Percentiles rank a stretch among this genome's conserved stretches.
phyloP scores from a whole-genome alignment of 73 alveolate genomes.

The Uronychia setigera region DNA sequence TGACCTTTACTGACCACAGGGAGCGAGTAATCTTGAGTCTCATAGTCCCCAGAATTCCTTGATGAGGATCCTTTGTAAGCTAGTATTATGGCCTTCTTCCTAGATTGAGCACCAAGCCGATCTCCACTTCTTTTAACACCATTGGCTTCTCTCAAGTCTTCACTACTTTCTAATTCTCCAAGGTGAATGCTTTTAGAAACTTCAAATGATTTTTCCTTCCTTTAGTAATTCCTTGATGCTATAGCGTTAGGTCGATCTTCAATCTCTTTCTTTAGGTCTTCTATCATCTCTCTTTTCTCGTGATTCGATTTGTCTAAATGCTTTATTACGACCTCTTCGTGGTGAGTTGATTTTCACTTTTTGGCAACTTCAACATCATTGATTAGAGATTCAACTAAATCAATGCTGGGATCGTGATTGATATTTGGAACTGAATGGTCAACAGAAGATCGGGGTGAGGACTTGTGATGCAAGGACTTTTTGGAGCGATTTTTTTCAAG shows the following conservation, averaged over 20 bases:
- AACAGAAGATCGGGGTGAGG: not conserved
- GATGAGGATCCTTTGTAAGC: not conserved
- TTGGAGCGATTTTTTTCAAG: not conserved
- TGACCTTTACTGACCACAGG: not conserved
- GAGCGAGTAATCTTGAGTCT: not conserved
- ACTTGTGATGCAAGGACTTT: not conserved
- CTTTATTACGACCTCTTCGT: not conserved
- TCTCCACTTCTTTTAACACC: not conserved
- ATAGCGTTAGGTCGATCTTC: not conserved
- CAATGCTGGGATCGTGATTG: not conserved
- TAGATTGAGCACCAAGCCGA: too few relatives aligned
- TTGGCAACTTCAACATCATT: not conserved
- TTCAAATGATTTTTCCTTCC: not conserved
- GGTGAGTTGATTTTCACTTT: not conserved
- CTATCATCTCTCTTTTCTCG: not conserved
- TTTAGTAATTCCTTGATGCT: not conserved
- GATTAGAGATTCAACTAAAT: too few relatives aligned
- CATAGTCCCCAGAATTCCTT: not conserved
- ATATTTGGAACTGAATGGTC: not conserved
- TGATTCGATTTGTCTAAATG: not conserved
- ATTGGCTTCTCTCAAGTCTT: not conserved
- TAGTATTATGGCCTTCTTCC: not conserved
- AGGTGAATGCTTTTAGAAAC: not conserved
- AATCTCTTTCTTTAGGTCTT: not conserved
- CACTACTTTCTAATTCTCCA: not conserved